Conservation (phyloP, 169 alveolate genomes). For the Babesia gibsoni region DNA sequence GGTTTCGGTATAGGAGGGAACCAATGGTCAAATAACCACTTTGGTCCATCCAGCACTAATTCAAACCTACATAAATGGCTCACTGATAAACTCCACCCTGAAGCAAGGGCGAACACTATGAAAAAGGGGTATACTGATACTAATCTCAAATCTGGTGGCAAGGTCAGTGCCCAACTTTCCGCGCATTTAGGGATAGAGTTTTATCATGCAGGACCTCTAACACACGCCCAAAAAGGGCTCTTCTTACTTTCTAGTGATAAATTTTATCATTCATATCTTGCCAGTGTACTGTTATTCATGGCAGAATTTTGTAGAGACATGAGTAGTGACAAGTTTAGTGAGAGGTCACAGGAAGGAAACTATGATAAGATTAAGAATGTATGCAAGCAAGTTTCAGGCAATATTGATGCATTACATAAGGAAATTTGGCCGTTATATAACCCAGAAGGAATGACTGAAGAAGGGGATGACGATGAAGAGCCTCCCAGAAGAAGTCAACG, state of each 20-base stretch:
- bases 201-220: neutral
- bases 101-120: neutral
- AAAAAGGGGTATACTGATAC: neutral
- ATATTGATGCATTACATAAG: neutral
- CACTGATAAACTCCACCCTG: neutral
- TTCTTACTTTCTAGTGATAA: no score
- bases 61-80: neutral
- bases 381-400: neutral
- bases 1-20: neutral
- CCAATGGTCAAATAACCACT: neutral
- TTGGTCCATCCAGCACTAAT: neutral
- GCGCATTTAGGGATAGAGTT: neutral
- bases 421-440: neutral
- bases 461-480: neutral
- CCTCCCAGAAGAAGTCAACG: neutral
- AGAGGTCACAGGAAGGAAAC: neutral
- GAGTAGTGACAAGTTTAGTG: no score
- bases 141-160: neutral
- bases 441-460: neutral
- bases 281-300: neutral
- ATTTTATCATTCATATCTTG: neutral
- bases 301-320: neutral
- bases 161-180: neutral
- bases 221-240: neutral
- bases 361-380: neutral